A percentile compares a stretch with the other conserved stretches of the same genome.
phyloP scores from a whole-genome alignment of 2,329 filamentous ascomycete species.

The Ascochyta pisi region DNA sequence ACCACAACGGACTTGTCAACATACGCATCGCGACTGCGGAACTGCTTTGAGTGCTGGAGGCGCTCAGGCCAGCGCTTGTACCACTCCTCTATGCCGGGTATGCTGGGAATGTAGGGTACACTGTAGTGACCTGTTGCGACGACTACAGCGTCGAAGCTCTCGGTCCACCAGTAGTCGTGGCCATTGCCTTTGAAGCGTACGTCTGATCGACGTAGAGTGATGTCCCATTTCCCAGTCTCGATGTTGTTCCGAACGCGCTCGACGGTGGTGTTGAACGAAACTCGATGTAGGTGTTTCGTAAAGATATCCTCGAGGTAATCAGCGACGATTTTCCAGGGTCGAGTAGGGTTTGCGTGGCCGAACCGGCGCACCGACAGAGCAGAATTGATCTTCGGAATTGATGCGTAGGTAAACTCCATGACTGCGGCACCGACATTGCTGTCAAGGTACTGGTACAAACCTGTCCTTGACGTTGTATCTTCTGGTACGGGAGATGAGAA shows the following conservation, averaged over 20 bases:
- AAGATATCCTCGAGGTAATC: conserved; percentile 59
- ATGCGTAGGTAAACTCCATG: conserved; percentile 67
- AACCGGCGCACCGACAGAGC: conserved; percentile 54
- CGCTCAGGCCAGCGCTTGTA: conserved; percentile 55
- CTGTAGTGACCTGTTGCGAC: conserved; percentile 67
- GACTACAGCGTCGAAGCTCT: conserved; percentile 67
- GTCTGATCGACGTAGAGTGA: conserved; percentile 42
- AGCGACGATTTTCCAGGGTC: conserved; percentile 55
- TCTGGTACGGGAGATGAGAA: background rate
- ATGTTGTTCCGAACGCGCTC: conserved; percentile 48
- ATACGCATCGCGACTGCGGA: conserved; percentile 51
- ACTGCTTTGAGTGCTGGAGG: conserved; percentile 63
- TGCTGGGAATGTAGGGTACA: conserved; percentile 62
- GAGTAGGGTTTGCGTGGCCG: conserved; percentile 66
- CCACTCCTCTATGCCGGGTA: conserved; percentile 59
- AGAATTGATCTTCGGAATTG: conserved; percentile 45
- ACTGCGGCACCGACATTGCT: conserved; percentile 66
- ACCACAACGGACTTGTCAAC: conserved; percentile 56
- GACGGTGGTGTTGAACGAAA: conserved; percentile 66
- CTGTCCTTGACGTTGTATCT: conserved; percentile 24
- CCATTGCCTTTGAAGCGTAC: conserved; percentile 57
- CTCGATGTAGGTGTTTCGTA: conserved; percentile 57
- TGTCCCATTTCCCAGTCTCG: conserved; percentile 57
- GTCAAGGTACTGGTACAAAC: conserved; percentile 65
- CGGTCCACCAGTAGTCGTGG: conserved; percentile 66